A percentile compares a stretch with the other conserved stretches of the same genome.
Evolutionary conservation across 2,329 filamentous ascomycete genomes (phyloP).

Genomic region (Ophiognomonia clavigignenti-juglandacearum): DNA sequence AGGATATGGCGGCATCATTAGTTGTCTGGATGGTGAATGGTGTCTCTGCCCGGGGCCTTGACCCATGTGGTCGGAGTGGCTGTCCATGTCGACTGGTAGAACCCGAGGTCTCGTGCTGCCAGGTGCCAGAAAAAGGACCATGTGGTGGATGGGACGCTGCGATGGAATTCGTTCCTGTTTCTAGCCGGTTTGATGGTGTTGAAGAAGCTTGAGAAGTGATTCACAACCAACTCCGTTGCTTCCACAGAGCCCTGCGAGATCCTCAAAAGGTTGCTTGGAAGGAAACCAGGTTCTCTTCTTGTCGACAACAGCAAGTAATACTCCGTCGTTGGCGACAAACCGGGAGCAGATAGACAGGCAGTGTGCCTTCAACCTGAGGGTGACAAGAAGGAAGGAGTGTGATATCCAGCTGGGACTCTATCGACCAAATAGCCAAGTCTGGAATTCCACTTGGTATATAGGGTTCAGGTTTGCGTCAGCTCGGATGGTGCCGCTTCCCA

Average conservation of each 20-base stretch:
- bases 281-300: too few relatives aligned
- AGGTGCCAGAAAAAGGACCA: slow-evolving; percentile 2
- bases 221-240: not conserved
- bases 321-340: too few relatives aligned
- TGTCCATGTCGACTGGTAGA: slow-evolving; percentile 12
- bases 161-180: not conserved
- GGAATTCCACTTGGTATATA: not conserved
- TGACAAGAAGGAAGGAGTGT: not conserved
- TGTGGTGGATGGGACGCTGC: not conserved
- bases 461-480: not conserved
- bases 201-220: too few relatives aligned
- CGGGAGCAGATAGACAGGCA: too few relatives aligned
- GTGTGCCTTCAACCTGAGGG: too few relatives aligned
- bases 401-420: not conserved
- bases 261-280: too few relatives aligned
- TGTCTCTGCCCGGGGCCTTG: slow-evolving; percentile 10
- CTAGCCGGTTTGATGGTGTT: not conserved
- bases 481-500: slow-evolving; percentile 1
- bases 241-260: not conserved
- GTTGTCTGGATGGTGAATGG: slow-evolving; percentile 10
- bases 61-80: slow-evolving; percentile 15
- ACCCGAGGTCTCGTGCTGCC: not conserved
- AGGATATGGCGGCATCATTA: slow-evolving; percentile 17
- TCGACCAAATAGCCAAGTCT: not conserved
- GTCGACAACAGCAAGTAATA: too few relatives aligned